Percentiles rank a stretch among this genome's conserved stretches.
Conservation (phyloP, 2,329 filamentous ascomycete genomes). For the Fusarium sulawesiense region DNA sequence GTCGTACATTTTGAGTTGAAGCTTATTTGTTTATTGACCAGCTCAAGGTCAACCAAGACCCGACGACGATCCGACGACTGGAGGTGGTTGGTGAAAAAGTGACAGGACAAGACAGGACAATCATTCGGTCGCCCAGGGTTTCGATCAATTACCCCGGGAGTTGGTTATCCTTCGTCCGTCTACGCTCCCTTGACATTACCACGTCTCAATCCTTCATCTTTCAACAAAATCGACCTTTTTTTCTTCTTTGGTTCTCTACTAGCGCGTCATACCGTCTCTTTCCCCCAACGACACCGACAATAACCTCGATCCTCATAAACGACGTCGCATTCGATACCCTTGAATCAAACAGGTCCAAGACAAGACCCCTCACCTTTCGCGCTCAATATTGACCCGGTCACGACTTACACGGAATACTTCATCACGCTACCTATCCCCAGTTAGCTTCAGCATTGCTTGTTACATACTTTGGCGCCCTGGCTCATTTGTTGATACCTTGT, state of each 20-base stretch:
- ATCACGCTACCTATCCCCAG: slow-evolving; percentile 16
- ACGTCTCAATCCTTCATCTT: slow-evolving; percentile 23
- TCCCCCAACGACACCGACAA: slow-evolving; percentile 5
- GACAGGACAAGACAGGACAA: slow-evolving; percentile 1
- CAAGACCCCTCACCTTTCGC: slow-evolving; percentile 10
- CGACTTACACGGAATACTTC: slow-evolving; percentile 35
- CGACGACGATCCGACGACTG: slow-evolving; percentile 34
- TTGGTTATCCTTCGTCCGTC: slow-evolving; percentile 21
- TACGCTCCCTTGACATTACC: slow-evolving; percentile 25
- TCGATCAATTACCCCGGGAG: slow-evolving; percentile 33
- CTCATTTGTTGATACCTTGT: slow-evolving; percentile 23
- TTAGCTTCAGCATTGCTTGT: slow-evolving; percentile 13
- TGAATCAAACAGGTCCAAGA: slow-evolving; percentile 1
- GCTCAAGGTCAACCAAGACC: slow-evolving; percentile 15
- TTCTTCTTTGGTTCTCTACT: neutral
- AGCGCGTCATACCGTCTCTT: slow-evolving; percentile 2
- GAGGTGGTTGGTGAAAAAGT: slow-evolving; percentile 39
- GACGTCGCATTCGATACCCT: slow-evolving; percentile 36
- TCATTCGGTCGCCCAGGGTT: slow-evolving; percentile 28
- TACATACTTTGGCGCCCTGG: slow-evolving; percentile 15
- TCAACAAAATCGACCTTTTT: slow-evolving; percentile 7
- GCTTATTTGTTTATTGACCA: slow-evolving; percentile 28
- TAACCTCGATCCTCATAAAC: slow-evolving; percentile 11
- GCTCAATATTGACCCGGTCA: slow-evolving; percentile 21
- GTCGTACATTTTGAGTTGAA: slow-evolving; percentile 24